Conservation (phyloP, 768 basidiomycete genomes). For the Auricularia cornea region DNA sequence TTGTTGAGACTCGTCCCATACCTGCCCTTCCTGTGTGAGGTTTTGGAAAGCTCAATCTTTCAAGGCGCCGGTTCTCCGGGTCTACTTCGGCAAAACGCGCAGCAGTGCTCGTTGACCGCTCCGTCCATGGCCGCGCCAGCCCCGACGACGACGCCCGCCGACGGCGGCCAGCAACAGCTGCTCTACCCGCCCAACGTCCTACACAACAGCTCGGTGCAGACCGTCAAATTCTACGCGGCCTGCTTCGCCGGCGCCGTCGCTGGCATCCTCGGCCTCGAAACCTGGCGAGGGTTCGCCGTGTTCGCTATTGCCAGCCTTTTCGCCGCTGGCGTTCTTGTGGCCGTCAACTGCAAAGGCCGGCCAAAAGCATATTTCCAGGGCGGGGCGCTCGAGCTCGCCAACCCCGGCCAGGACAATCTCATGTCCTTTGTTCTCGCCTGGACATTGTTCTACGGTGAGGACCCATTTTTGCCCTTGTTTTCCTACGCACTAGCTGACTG, state of each 20-base stretch:
- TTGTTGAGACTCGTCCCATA: no score
- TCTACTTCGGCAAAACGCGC: no score
- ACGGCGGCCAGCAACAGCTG: neutral
- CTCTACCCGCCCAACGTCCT: conserved; percentile 59
- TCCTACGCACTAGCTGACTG: conserved; percentile 41
- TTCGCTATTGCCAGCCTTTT: conserved; percentile 62
- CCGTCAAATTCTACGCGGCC: conserved; percentile 71
- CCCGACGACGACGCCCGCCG: neutral
- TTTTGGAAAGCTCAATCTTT: no score
- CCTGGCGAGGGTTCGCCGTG: conserved; percentile 72
- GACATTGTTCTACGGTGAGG: conserved; percentile 89
- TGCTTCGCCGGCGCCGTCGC: conserved; percentile 84
- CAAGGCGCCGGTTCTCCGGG: no score
- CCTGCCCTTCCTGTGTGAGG: no score
- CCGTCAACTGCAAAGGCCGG: conserved; percentile 61
- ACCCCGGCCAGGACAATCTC: conserved; percentile 83
- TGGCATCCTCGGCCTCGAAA: conserved; percentile 83
- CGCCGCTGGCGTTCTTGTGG: conserved; percentile 55
- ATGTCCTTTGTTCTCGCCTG: conserved; percentile 89
- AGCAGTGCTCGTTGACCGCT: no score
- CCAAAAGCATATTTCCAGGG: conserved; percentile 56
- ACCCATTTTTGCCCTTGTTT: conserved; percentile 10
- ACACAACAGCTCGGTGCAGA: conserved; percentile 50
- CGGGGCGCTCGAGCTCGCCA: conserved; percentile 59
- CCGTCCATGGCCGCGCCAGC: neutral